phyloP scores from a whole-genome alignment of 2,329 filamentous ascomycete species.

The Pseudogymnoascus sp. region DNA sequence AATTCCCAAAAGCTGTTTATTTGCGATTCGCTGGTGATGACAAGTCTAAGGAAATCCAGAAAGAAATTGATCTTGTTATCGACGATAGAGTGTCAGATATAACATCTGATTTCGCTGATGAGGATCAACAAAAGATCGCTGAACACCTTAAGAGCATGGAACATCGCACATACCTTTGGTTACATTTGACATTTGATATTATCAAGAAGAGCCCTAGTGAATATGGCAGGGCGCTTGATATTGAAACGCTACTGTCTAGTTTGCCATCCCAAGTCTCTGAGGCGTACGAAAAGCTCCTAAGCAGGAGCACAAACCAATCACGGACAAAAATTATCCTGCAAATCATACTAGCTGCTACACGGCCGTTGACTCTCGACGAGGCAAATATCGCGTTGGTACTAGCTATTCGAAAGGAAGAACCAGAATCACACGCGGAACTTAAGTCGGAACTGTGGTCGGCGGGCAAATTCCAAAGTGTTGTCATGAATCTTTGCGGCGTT shows the following conservation, averaged over 20 bases:
- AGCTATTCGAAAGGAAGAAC: not conserved
- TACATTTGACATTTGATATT: not conserved
- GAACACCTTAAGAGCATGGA: not conserved
- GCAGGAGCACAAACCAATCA: not conserved
- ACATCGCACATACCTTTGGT: not conserved
- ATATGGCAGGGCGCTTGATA: not conserved
- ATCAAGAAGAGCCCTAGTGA: not conserved
- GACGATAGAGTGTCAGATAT: not conserved
- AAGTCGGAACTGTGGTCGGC: not conserved
- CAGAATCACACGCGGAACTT: not conserved
- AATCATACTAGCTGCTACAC: not conserved
- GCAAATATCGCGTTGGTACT: not conserved
- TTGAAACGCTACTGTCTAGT: not conserved
- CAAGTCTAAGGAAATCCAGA: not conserved
- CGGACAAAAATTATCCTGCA: not conserved
- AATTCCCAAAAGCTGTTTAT: not conserved
- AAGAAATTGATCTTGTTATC: not conserved
- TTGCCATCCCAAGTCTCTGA: not conserved
- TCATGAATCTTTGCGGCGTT: not conserved
- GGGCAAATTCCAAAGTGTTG: not conserved
- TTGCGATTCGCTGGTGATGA: not conserved
- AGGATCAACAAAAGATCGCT: not conserved
- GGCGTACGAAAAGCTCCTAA: not conserved
- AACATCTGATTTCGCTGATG: not conserved
- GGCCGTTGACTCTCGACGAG: not conserved